These are phyloP conservation scores for Oryza meridionalis DNA, from an alignment of 176 grass and related monocot species.

Conservation along the genomic window DNA sequence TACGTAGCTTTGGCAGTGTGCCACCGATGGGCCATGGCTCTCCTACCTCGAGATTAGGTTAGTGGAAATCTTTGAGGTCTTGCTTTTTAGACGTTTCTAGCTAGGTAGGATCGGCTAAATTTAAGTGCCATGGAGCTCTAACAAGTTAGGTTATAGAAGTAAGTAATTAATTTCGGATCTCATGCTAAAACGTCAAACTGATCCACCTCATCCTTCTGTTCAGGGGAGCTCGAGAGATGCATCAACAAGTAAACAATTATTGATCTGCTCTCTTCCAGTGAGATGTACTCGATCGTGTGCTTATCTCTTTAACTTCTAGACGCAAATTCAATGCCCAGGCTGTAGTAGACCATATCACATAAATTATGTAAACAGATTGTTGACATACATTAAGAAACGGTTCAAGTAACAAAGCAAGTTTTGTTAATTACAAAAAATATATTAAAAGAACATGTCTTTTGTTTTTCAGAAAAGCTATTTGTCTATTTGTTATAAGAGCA, in stretches of 20 bases:
- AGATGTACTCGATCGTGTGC: background rate
- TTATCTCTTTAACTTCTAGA: background rate
- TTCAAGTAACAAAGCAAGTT: too few relatives aligned
- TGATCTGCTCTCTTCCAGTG: background rate
- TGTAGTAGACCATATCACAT: too few relatives aligned
- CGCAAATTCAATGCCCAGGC: background rate
- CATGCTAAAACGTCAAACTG: background rate
- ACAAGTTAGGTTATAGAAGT: background rate
- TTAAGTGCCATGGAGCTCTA: background rate
- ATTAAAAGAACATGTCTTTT: too few relatives aligned
- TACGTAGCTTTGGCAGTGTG: background rate
- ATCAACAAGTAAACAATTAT: background rate
- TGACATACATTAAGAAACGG: too few relatives aligned
- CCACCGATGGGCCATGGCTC: slow-evolving; percentile 18
- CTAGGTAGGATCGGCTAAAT: slow-evolving; percentile 2
- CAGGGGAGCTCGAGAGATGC: background rate
- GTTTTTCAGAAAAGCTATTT: too few relatives aligned
- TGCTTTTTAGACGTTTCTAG: slow-evolving; percentile 39
- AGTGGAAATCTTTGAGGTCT: background rate
- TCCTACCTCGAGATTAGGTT: background rate
- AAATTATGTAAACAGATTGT: too few relatives aligned
- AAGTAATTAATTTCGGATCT: background rate
- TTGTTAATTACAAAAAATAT: too few relatives aligned
- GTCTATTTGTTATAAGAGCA: too few relatives aligned
- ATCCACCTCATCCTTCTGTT: slow-evolving; percentile 7